Percentiles rank a stretch among this genome's conserved stretches.
These are phyloP conservation scores for Murraya koenigii DNA, from an alignment of 345 rosid genomes.

Conservation along the genomic window DNA sequence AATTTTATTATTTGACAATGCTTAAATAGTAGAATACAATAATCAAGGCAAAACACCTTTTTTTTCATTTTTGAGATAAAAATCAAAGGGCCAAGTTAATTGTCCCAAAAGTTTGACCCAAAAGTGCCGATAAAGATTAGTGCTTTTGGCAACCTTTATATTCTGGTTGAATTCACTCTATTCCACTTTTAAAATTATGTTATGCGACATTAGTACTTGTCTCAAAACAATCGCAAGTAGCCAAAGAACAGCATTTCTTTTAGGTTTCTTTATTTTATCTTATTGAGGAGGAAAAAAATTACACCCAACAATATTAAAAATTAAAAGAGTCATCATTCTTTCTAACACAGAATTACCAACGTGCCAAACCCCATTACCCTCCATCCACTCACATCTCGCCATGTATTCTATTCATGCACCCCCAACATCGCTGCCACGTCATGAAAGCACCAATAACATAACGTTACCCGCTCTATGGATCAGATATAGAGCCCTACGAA, in stretches of 20 bases:
- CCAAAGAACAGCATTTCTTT: not conserved
- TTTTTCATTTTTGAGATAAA: not conserved
- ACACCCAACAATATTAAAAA: not conserved
- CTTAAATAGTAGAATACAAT: no score
- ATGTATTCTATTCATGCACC: not conserved
- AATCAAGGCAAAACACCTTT: no score
- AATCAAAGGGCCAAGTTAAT: not conserved
- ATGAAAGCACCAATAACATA: not conserved
- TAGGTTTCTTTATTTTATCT: not conserved
- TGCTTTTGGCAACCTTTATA: not conserved
- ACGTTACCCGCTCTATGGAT: not conserved
- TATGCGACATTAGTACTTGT: not conserved
- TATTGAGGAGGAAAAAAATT: no score
- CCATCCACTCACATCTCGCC: not conserved
- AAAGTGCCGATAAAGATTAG: not conserved
- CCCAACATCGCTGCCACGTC: constrained; percentile 8
- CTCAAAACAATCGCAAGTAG: not conserved
- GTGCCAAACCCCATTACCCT: not conserved
- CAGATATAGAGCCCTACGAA: not conserved
- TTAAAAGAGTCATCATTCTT: not conserved
- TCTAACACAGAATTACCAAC: not conserved
- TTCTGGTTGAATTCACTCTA: not conserved
- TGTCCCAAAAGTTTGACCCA: not conserved
- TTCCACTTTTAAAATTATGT: not conserved
- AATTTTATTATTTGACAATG: no score